Percentiles rank a stretch among this genome's conserved stretches.
Evolutionary conservation across 768 basidiomycete genomes (phyloP).

Genomic region (Candolleomyces aberdarensis): DNA sequence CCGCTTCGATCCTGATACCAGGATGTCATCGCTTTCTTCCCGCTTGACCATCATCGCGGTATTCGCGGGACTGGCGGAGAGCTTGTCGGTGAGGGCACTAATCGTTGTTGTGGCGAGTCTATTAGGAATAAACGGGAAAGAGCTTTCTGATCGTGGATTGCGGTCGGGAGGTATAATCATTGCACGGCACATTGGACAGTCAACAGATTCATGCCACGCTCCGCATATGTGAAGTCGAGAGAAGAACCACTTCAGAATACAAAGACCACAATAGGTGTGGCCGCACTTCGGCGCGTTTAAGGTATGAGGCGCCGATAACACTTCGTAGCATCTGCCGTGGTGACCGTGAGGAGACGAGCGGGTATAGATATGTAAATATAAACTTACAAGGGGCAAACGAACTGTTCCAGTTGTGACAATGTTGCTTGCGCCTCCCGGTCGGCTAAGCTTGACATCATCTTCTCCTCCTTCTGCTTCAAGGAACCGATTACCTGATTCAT

Average conservation of each 20-base stretch:
- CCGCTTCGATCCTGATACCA: conserved; percentile 33
- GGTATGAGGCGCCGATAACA: conserved; percentile 59
- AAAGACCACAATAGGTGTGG: conserved; percentile 66
- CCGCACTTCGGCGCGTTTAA: conserved; percentile 57
- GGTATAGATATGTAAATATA: conserved; percentile 1
- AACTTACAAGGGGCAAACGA: conserved; percentile 61
- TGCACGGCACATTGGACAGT: conserved; percentile 66
- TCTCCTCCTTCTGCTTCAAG: conserved; percentile 39
- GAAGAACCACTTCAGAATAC: conserved; percentile 69
- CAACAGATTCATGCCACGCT: conserved; percentile 63
- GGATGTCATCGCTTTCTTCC: conserved; percentile 38
- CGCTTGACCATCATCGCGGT: conserved; percentile 37
- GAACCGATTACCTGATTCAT: conserved; percentile 39
- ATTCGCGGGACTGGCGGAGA: conserved; percentile 33
- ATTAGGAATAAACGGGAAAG: conserved; percentile 65
- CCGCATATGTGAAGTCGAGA: conserved; percentile 65
- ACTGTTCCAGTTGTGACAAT: conserved; percentile 56
- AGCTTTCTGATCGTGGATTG: conserved; percentile 44
- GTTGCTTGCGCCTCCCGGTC: conserved; percentile 38
- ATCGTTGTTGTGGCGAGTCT: conserved; percentile 51
- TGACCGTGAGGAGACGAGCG: neutral
- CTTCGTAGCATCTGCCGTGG: conserved; percentile 55
- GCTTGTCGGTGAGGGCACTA: conserved; percentile 49
- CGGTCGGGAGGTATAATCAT: conserved; percentile 49
- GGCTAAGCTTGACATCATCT: conserved; percentile 40